These are phyloP conservation scores for Gentiana dahurica DNA, from an alignment of 257 asterid genomes.

Conservation along the genomic window DNA sequence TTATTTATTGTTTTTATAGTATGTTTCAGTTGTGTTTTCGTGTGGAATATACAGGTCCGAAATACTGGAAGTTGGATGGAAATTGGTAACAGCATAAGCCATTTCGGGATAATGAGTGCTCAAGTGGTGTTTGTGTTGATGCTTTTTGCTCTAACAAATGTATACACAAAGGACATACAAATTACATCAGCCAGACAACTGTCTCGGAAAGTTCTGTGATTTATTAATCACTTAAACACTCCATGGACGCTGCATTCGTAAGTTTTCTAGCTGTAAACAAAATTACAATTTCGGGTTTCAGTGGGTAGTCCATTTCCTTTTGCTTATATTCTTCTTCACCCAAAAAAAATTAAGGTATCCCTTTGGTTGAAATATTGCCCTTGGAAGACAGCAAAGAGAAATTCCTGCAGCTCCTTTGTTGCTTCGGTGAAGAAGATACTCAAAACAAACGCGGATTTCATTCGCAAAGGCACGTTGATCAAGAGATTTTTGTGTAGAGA, in stretches of 20 bases:
- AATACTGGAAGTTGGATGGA: constrained; percentile 99
- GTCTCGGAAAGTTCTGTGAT: constrained; percentile 53
- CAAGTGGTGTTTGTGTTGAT: constrained; percentile 87
- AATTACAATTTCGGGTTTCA: background rate
- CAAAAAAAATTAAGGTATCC: background rate
- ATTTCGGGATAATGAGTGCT: constrained; percentile 97
- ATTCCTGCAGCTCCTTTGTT: no score
- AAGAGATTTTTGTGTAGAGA: no score
- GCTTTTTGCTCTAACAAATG: constrained; percentile 63
- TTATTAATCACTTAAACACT: background rate
- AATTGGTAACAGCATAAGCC: constrained; percentile 96
- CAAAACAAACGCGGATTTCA: no score
- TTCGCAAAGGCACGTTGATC: no score
- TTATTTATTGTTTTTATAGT: background rate
- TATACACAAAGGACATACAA: constrained; percentile 73
- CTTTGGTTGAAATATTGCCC: background rate
- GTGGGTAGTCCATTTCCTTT: background rate
- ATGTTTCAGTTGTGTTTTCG: background rate
- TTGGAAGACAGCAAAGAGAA: no score
- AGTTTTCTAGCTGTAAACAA: no score
- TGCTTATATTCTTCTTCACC: background rate
- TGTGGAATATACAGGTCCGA: constrained; percentile 44
- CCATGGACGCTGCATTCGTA: background rate
- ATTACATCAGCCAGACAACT: constrained; percentile 34
- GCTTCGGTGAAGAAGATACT: no score